Evolutionary conservation across 805 yeast species (phyloP).

Genomic region (Ogataea allantospora): DNA sequence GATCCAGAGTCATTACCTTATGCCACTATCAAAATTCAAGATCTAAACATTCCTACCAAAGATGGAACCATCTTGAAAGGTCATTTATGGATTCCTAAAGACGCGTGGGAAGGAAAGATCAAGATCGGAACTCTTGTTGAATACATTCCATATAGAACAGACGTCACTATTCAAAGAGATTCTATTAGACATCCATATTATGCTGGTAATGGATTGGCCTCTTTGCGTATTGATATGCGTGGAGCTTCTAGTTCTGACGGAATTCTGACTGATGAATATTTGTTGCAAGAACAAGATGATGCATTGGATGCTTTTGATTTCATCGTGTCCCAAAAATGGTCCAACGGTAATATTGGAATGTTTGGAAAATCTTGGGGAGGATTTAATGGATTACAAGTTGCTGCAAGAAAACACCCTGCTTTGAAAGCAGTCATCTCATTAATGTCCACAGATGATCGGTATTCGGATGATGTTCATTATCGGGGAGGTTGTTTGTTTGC

Average conservation of each 20-base stretch:
- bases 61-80: slow-evolving; percentile 42
- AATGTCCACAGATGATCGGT: slow-evolving; percentile 48
- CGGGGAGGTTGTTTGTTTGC: slow-evolving; percentile 46
- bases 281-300: slow-evolving; percentile 44
- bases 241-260: slow-evolving; percentile 46
- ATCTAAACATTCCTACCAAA: slow-evolving; percentile 37
- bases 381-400: slow-evolving; percentile 45
- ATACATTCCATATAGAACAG: slow-evolving; percentile 47
- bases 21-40: slow-evolving; percentile 34
- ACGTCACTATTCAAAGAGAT: slow-evolving; percentile 44
- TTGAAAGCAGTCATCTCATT: slow-evolving; percentile 42
- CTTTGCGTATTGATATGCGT: slow-evolving; percentile 46
- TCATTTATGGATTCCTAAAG: slow-evolving; percentile 44
- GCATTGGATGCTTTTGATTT: slow-evolving; percentile 43
- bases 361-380: slow-evolving; percentile 53
- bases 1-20: slow-evolving; percentile 28
- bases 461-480: slow-evolving; percentile 49
- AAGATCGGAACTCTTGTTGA: slow-evolving; percentile 41
- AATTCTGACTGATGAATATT: slow-evolving; percentile 40
- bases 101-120: slow-evolving; percentile 29
- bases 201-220: slow-evolving; percentile 46
- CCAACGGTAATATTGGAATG: slow-evolving; percentile 46
- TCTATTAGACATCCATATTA: slow-evolving; percentile 45
- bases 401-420: slow-evolving; percentile 47
- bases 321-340: slow-evolving; percentile 41